A percentile compares a stretch with the other conserved stretches of the same genome.
phyloP scores from a whole-genome alignment of 2,329 filamentous ascomycete genomes.

The Cladosporium velox region DNA sequence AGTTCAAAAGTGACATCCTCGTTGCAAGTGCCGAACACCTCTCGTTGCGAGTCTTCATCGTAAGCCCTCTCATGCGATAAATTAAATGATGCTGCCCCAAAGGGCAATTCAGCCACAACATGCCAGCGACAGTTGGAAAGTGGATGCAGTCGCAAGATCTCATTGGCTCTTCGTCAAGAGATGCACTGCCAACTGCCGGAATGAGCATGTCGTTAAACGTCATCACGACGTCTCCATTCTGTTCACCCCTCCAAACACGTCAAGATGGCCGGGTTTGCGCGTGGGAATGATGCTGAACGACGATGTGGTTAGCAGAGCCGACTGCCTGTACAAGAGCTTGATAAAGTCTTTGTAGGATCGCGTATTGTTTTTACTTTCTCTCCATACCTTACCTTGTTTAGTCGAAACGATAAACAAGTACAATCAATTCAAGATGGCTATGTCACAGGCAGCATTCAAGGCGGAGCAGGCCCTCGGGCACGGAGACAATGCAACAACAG shows the following conservation, averaged over 20 bases:
- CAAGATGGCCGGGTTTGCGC: neutral
- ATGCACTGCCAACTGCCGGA: neutral
- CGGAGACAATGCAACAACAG: slow-evolving; percentile 62
- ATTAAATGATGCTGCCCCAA: slow-evolving; percentile 7
- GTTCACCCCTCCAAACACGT: slow-evolving; percentile 10
- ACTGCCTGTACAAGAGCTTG: neutral
- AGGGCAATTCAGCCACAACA: slow-evolving; percentile 2
- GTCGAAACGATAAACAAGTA: neutral
- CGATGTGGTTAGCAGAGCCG: neutral
- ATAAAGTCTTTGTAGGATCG: neutral
- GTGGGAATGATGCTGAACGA: neutral
- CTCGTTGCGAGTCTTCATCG: neutral
- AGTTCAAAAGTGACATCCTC: neutral
- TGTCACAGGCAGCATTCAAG: slow-evolving; percentile 66
- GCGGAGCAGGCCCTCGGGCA: slow-evolving; percentile 71
- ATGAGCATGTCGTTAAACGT: neutral
- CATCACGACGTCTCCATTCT: slow-evolving; percentile 1
- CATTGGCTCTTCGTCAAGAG: neutral
- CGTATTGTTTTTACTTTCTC: neutral
- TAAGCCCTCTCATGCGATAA: neutral
- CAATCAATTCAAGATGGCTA: slow-evolving; percentile 38
- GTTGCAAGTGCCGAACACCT: slow-evolving; percentile 5
- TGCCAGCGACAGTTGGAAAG: neutral
- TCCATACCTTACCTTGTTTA: neutral
- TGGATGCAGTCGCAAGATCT: neutral